phyloP scores from a whole-genome alignment of 2,329 filamentous ascomycete genomes.

The Aspergillus versicolor region DNA sequence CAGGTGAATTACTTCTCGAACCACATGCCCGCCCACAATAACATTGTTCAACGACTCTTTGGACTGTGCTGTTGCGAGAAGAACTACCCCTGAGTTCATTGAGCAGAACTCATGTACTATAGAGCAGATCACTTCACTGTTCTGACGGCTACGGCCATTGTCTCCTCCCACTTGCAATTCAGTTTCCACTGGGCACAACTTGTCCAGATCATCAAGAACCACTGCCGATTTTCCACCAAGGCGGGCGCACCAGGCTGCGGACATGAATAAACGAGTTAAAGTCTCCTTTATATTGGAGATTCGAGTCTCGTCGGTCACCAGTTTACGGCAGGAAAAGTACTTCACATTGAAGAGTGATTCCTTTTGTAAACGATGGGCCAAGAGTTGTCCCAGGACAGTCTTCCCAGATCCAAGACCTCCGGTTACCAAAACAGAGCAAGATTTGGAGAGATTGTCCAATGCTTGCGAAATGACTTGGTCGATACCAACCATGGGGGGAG shows the following conservation, averaged over 20 bases:
- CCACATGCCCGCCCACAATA: slow-evolving; percentile 85
- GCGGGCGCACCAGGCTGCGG: slow-evolving; percentile 85
- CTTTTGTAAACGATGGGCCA: slow-evolving; percentile 71
- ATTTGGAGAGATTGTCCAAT: slow-evolving; percentile 72
- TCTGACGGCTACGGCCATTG: slow-evolving; percentile 86
- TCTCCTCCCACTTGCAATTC: slow-evolving; percentile 92
- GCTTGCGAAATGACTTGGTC: slow-evolving; percentile 72
- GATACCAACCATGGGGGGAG: slow-evolving; percentile 76
- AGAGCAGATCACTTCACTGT: slow-evolving; percentile 83
- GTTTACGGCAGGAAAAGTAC: slow-evolving; percentile 81
- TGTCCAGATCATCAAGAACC: slow-evolving; percentile 89
- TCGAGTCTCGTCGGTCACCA: slow-evolving; percentile 87
- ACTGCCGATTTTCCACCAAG: slow-evolving; percentile 81
- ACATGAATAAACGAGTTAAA: slow-evolving; percentile 78
- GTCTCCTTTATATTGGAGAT: slow-evolving; percentile 90
- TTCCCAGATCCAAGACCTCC: slow-evolving; percentile 91
- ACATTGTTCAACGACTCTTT: slow-evolving; percentile 92
- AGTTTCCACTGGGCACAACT: slow-evolving; percentile 87
- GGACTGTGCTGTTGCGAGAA: slow-evolving; percentile 86
- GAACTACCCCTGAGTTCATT: slow-evolving; percentile 74
- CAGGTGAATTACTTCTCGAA: slow-evolving; percentile 83
- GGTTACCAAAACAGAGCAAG: slow-evolving; percentile 85
- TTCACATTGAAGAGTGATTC: slow-evolving; percentile 76
- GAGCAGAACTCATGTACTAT: slow-evolving; percentile 83
- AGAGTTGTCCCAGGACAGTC: slow-evolving; percentile 71